Conservation (phyloP, 257 asterid genomes). For the Solanum verrucosum region DNA sequence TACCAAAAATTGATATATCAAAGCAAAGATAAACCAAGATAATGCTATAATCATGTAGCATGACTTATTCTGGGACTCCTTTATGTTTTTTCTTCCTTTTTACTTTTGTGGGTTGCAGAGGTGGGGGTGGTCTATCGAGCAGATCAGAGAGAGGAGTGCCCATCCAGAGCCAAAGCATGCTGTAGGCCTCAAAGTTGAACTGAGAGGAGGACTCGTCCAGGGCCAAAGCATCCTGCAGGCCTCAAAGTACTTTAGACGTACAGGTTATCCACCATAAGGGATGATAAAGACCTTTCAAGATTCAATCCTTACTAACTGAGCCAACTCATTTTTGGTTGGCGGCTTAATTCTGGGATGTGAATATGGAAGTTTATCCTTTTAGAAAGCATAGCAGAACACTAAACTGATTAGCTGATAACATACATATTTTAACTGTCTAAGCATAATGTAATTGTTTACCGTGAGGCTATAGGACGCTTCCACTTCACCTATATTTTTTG, state of each 20-base stretch:
- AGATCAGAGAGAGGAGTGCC: background rate
- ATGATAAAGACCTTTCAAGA: background rate
- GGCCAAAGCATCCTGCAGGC: background rate
- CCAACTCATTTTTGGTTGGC: background rate
- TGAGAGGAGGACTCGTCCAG: background rate
- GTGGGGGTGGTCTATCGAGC: background rate
- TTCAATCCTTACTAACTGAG: background rate
- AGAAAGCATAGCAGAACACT: background rate
- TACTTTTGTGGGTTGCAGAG: background rate
- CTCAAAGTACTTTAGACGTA: background rate
- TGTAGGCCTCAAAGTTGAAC: background rate
- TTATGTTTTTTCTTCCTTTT: background rate
- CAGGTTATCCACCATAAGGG: background rate
- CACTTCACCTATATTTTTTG: slow-evolving; percentile 75
- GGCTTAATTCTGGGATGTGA: background rate
- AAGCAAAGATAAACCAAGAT: background rate
- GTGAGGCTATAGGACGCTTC: slow-evolving; percentile 99
- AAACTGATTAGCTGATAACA: background rate
- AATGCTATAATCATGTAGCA: background rate
- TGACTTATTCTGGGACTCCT: background rate
- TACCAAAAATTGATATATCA: background rate
- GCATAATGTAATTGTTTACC: slow-evolving; percentile 26
- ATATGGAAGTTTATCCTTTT: background rate
- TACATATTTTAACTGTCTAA: background rate
- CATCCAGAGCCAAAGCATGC: background rate